These are phyloP conservation scores for Solanum lycopersicoides DNA, from an alignment of 257 asterid species.

Conservation along the genomic window DNA sequence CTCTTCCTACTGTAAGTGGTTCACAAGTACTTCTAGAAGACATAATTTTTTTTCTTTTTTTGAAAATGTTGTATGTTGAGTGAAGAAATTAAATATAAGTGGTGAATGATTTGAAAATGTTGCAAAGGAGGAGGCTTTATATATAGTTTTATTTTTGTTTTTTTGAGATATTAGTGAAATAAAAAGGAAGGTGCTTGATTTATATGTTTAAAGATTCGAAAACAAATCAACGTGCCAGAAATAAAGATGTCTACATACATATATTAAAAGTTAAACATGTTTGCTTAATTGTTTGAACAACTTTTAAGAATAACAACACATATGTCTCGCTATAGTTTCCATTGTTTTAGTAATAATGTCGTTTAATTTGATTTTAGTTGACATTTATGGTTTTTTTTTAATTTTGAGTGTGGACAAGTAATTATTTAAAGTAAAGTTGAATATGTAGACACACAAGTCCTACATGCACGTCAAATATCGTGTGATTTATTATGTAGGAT, in stretches of 20 bases:
- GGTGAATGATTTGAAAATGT: background rate
- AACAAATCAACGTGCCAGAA: conserved; percentile 23
- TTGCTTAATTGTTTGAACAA: conserved; percentile 14
- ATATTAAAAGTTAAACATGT: background rate
- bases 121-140: background rate
- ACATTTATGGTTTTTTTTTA: too few relatives aligned
- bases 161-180: background rate
- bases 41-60: background rate
- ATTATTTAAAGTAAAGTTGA: too few relatives aligned
- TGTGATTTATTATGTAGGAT: too few relatives aligned
- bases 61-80: background rate
- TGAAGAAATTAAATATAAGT: background rate
- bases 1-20: conserved; percentile 60
- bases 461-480: too few relatives aligned
- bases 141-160: background rate
- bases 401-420: too few relatives aligned
- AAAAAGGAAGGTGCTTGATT: conserved; percentile 14
- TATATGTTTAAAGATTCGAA: conserved; percentile 26
- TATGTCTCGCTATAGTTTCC: background rate
- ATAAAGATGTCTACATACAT: conserved; percentile 10
- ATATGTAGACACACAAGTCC: too few relatives aligned
- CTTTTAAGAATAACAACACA: conserved; percentile 14
- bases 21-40: conserved; percentile 28
- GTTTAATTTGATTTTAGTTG: too few relatives aligned
- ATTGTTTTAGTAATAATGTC: too few relatives aligned